Evolutionary conservation across 2,329 filamentous ascomycete genomes (phyloP).

Genomic region (Alternaria ventricosa): DNA sequence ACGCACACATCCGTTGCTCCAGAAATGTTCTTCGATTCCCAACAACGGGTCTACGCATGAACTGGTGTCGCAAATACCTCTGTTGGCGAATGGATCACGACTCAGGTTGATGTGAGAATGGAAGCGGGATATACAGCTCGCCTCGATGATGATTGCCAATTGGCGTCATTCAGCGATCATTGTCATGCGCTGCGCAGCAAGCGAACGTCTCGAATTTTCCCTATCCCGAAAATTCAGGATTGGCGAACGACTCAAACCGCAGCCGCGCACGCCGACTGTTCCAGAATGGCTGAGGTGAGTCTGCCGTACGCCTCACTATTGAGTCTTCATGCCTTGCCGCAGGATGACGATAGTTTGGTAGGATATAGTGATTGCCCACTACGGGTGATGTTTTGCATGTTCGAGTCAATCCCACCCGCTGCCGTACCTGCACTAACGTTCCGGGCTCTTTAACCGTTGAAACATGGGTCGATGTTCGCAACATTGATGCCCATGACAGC

Average conservation of each 20-base stretch:
- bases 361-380: slow-evolving; percentile 16
- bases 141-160: background rate
- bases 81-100: background rate
- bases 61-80: slow-evolving; percentile 8
- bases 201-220: background rate
- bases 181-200: slow-evolving; percentile 5
- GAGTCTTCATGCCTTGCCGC: slow-evolving; percentile 4
- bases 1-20: slow-evolving; percentile 20
- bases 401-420: slow-evolving; percentile 17
- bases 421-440: background rate
- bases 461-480: slow-evolving; percentile 7
- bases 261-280: slow-evolving; percentile 2
- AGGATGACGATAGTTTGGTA: slow-evolving; percentile 6
- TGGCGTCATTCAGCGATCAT: background rate
- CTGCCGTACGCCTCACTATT: slow-evolving; percentile 14
- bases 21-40: slow-evolving; percentile 9
- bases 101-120: slow-evolving; percentile 1
- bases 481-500: slow-evolving; percentile 10
- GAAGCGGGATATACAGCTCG: background rate
- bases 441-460: slow-evolving; percentile 9
- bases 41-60: slow-evolving; percentile 18
- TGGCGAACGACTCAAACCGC: background rate
- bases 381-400: slow-evolving; percentile 28
- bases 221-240: background rate
- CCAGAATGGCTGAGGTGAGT: background rate